Percentiles rank a stretch among this genome's conserved stretches.
Evolutionary conservation across 2,329 filamentous ascomycete genomes (phyloP).

Genomic region (Colletotrichum lupini): DNA sequence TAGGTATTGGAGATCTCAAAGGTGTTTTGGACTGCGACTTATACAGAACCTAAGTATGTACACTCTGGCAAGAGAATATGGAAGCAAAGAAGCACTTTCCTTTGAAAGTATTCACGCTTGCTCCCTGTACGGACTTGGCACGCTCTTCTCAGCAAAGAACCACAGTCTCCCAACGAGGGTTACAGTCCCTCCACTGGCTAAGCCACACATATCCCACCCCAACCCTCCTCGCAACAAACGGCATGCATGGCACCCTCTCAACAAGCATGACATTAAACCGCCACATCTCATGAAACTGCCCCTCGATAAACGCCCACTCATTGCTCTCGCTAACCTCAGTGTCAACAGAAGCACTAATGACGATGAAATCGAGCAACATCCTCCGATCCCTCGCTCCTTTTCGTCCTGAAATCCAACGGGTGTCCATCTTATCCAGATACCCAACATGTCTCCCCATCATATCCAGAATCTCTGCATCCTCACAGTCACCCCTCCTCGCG

Average conservation of each 20-base stretch:
- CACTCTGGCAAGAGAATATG: too few relatives aligned
- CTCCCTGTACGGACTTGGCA: neutral
- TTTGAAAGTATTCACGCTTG: neutral
- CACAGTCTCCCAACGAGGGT: slow-evolving; percentile 12
- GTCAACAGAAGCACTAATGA: slow-evolving; percentile 2
- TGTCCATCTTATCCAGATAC: slow-evolving; percentile 9
- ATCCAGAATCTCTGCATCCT: slow-evolving; percentile 17
- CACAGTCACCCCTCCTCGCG: neutral
- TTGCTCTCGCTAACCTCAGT: neutral
- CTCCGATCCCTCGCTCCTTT: neutral
- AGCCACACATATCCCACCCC: neutral
- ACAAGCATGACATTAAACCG: slow-evolving; percentile 23
- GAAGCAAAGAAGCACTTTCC: too few relatives aligned
- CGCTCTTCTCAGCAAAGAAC: neutral
- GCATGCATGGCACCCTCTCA: slow-evolving; percentile 6
- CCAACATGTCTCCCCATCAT: slow-evolving; percentile 15
- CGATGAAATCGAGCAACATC: slow-evolving; percentile 6
- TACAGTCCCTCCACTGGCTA: slow-evolving; percentile 11
- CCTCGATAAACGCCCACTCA: slow-evolving; percentile 11
- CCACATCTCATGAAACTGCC: slow-evolving; percentile 19
- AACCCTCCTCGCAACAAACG: slow-evolving; percentile 9
- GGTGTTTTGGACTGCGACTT: too few relatives aligned
- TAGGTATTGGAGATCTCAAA: too few relatives aligned
- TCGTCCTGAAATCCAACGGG: neutral
- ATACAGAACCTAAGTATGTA: too few relatives aligned